These are phyloP conservation scores for Phialophora tarda DNA, from an alignment of 2,329 filamentous ascomycete species.

Conservation along the genomic window DNA sequence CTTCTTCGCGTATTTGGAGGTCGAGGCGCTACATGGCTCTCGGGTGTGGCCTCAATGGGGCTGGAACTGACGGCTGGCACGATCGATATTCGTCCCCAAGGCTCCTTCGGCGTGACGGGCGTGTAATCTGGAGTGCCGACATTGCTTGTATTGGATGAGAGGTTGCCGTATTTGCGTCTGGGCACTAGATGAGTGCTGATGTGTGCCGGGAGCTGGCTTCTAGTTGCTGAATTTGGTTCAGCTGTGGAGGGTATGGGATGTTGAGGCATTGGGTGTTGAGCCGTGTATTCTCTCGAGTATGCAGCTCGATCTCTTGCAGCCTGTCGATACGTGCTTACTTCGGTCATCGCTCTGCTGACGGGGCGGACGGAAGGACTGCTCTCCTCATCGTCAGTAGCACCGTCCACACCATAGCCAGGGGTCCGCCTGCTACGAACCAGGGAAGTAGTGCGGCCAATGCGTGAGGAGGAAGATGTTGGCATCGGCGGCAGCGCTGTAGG, in stretches of 20 bases:
- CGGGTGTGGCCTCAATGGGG: conserved; percentile 32
- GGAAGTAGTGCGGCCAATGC: conserved; percentile 48
- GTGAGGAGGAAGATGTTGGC: conserved; percentile 44
- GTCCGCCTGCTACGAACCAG: conserved; percentile 47
- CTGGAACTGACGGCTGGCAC: conserved; percentile 31
- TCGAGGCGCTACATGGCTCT: conserved; percentile 24
- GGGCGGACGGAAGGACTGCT: conserved; percentile 47
- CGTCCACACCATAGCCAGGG: conserved; percentile 39
- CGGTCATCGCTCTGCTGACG: conserved; percentile 52
- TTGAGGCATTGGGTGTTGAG: conserved; percentile 42
- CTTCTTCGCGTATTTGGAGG: conserved; percentile 31
- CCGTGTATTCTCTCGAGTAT: conserved; percentile 43
- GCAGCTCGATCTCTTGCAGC: conserved; percentile 45
- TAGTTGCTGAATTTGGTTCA: conserved; percentile 24
- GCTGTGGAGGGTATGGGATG: conserved; percentile 24
- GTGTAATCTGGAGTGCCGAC: conserved; percentile 24
- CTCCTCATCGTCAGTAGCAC: conserved; percentile 45
- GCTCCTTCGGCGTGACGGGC: conserved; percentile 32
- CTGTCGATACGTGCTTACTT: conserved; percentile 45
- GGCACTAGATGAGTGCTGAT: conserved; percentile 36
- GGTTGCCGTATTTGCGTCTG: conserved; percentile 32
- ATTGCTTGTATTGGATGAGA: conserved; percentile 23
- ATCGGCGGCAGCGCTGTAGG: conserved; percentile 42
- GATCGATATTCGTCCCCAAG: conserved; percentile 38
- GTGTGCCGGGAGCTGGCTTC: conserved; percentile 35